Conservation (phyloP, 768 basidiomycete species). For the Cantharellus cinnabarinus region DNA sequence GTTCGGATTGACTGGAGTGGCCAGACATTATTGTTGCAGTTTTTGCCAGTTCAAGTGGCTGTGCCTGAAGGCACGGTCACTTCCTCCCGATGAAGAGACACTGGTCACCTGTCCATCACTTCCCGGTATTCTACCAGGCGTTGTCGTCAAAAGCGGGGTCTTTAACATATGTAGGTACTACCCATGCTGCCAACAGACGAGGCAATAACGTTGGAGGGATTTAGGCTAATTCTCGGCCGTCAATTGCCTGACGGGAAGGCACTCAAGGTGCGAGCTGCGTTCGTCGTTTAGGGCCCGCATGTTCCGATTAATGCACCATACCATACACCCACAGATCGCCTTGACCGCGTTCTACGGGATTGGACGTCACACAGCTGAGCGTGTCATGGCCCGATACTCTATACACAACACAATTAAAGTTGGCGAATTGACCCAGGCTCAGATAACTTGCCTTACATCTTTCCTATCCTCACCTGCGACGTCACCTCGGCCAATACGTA, state of each 20-base stretch:
- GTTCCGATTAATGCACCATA: too few relatives aligned
- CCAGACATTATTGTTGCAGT: slow-evolving; percentile 3
- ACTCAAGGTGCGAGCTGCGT: background rate
- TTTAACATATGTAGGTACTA: too few relatives aligned
- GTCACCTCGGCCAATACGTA: slow-evolving; percentile 5
- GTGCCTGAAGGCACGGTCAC: too few relatives aligned
- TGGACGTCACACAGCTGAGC: slow-evolving; percentile 33
- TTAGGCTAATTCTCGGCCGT: slow-evolving; percentile 7
- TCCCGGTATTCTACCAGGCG: too few relatives aligned
- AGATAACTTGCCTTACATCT: slow-evolving; percentile 81
- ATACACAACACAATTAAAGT: slow-evolving; percentile 77
- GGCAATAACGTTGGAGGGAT: background rate
- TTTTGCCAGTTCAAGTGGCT: background rate
- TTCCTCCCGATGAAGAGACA: too few relatives aligned
- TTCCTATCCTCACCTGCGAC: slow-evolving; percentile 71
- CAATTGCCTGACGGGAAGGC: slow-evolving; percentile 5
- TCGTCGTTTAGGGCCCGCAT: too few relatives aligned
- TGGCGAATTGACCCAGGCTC: slow-evolving; percentile 59
- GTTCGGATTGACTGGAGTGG: slow-evolving; percentile 50
- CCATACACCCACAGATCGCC: slow-evolving; percentile 41
- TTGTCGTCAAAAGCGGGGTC: too few relatives aligned
- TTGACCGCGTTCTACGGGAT: slow-evolving; percentile 80
- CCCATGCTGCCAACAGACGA: background rate
- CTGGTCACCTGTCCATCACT: too few relatives aligned
- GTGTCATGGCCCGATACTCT: slow-evolving; percentile 77